A percentile compares a stretch with the other conserved stretches of the same genome.
These are phyloP conservation scores for Metschnikowia colocasiae DNA, from an alignment of 805 yeast species.

Conservation along the genomic window DNA sequence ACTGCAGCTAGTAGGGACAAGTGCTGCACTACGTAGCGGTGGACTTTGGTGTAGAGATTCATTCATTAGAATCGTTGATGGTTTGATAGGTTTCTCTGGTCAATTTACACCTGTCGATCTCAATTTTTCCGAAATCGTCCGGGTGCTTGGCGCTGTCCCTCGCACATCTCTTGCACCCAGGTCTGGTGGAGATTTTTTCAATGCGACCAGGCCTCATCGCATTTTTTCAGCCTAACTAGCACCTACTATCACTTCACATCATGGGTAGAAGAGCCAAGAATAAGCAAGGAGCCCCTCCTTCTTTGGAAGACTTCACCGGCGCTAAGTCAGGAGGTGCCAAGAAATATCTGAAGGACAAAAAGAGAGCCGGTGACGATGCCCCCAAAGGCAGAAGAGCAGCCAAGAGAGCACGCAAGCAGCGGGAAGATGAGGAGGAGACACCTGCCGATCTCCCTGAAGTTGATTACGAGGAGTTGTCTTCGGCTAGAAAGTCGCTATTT, in stretches of 20 bases:
- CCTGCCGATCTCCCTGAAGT: constrained; percentile 54
- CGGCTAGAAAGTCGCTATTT: constrained; percentile 71
- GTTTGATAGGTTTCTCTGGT: too few relatives aligned
- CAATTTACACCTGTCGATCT: background rate
- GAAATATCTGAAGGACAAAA: constrained; percentile 24
- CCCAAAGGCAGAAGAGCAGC: constrained; percentile 20
- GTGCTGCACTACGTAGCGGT: background rate
- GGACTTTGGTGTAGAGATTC: background rate
- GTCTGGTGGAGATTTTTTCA: constrained; percentile 3
- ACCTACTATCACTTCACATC: constrained; percentile 6
- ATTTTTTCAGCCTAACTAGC: constrained; percentile 12
- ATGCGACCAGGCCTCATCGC: constrained; percentile 17
- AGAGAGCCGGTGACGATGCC: constrained; percentile 21
- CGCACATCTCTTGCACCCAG: constrained; percentile 1
- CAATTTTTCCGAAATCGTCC: background rate
- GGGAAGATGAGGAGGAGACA: constrained; percentile 16
- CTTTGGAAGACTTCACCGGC: constrained; percentile 69
- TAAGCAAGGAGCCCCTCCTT: constrained; percentile 90
- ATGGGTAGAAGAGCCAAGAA: constrained; percentile 95
- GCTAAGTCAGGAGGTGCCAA: constrained; percentile 28
- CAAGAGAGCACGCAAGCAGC: constrained; percentile 14
- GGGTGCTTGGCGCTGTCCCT: background rate
- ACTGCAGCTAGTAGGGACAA: constrained; percentile 1
- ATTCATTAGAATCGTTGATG: too few relatives aligned
- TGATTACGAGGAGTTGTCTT: constrained; percentile 60